Evolutionary conservation across 2,329 filamentous ascomycete species (phyloP).

Genomic region (Neocucurbitaria cava): DNA sequence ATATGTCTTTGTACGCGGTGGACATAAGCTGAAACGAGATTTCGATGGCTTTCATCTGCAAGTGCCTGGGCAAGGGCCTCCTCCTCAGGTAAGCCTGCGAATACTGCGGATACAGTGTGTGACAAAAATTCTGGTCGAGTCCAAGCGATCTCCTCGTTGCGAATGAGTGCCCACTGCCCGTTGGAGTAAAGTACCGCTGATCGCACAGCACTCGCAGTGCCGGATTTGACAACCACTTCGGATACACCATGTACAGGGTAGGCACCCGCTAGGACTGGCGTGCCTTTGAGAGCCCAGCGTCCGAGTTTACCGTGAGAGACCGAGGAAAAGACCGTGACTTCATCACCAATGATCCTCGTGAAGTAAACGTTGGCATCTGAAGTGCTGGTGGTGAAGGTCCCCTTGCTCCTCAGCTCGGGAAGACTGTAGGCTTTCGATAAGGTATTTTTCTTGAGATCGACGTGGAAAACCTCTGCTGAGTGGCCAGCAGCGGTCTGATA

Average conservation of each 20-base stretch:
- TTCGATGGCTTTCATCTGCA: slow-evolving; percentile 85
- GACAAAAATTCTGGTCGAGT: slow-evolving; percentile 80
- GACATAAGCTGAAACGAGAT: slow-evolving; percentile 79
- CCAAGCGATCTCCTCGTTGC: slow-evolving; percentile 84
- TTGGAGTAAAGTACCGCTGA: slow-evolving; percentile 71
- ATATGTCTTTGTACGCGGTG: slow-evolving; percentile 85
- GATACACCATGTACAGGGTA: slow-evolving; percentile 73
- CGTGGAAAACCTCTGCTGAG: slow-evolving; percentile 85
- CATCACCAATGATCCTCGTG: slow-evolving; percentile 77
- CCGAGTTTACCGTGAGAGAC: slow-evolving; percentile 77
- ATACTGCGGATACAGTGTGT: slow-evolving; percentile 79
- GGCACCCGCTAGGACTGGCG: slow-evolving; percentile 35
- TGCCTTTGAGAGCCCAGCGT: slow-evolving; percentile 69
- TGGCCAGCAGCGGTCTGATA: slow-evolving; percentile 73
- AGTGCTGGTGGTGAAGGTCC: slow-evolving; percentile 80
- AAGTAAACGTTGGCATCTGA: slow-evolving; percentile 87
- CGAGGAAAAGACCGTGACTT: slow-evolving; percentile 77
- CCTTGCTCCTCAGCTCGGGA: slow-evolving; percentile 71
- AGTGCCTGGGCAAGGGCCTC: slow-evolving; percentile 81
- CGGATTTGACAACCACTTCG: slow-evolving; percentile 78
- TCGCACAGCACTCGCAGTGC: slow-evolving; percentile 75
- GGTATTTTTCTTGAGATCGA: slow-evolving; percentile 72
- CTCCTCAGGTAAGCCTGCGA: slow-evolving; percentile 76
- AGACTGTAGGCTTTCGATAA: slow-evolving; percentile 82
- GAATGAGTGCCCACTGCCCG: slow-evolving; percentile 81